phyloP scores from a whole-genome alignment of 2,329 filamentous ascomycete species.

The Spiromastix sp. region DNA sequence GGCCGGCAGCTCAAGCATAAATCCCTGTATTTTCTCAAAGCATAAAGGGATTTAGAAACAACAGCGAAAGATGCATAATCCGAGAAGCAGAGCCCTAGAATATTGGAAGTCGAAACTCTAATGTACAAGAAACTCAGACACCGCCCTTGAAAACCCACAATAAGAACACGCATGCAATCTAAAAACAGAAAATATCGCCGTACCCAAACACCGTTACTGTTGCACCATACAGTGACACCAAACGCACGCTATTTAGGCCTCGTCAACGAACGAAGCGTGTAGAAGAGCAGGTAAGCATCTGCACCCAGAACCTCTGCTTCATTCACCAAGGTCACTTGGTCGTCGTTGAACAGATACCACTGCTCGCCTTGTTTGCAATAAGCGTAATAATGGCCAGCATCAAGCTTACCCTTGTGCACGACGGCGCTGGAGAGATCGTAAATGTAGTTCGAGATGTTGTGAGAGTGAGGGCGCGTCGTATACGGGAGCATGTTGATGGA shows the following conservation, averaged over 20 bases:
- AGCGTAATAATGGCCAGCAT: slow-evolving; percentile 86
- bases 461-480: slow-evolving; percentile 51
- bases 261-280: slow-evolving; percentile 37
- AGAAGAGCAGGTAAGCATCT: slow-evolving; percentile 86
- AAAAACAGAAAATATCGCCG: background rate
- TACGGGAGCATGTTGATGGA: slow-evolving; percentile 86
- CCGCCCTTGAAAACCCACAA: background rate
- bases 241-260: slow-evolving; percentile 1
- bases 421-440: slow-evolving; percentile 87
- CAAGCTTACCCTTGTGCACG: slow-evolving; percentile 85
- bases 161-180: background rate
- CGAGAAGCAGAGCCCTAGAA: too few relatives aligned
- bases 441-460: slow-evolving; percentile 46
- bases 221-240: background rate
- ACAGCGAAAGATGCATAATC: too few relatives aligned
- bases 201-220: background rate
- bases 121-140: background rate
- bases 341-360: slow-evolving; percentile 96
- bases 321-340: slow-evolving; percentile 74
- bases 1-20: too few relatives aligned
- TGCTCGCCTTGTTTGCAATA: slow-evolving; percentile 75
- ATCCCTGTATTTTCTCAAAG: too few relatives aligned
- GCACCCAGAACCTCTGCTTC: slow-evolving; percentile 77
- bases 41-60: too few relatives aligned
- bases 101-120: too few relatives aligned